A percentile compares a stretch with the other conserved stretches of the same genome.
These are phyloP conservation scores for Cylindrodendrum hubeiense DNA, from an alignment of 2,329 filamentous ascomycete species.

Conservation along the genomic window DNA sequence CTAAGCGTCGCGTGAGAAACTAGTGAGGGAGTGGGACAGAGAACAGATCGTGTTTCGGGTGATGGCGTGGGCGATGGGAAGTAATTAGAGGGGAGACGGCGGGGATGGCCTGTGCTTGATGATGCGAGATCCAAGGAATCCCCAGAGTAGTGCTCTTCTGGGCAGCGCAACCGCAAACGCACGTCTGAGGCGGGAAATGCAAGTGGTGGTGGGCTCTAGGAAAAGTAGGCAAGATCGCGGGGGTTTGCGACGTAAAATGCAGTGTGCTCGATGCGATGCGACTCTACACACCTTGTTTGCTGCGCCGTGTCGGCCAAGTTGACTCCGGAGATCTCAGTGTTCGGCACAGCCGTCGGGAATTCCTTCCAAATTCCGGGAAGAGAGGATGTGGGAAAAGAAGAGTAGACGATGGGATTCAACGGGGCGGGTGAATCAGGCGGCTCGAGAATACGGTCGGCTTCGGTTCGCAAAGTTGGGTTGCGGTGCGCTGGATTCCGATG, in stretches of 20 bases:
- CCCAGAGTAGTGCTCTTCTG: slow-evolving; percentile 4
- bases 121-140: slow-evolving; percentile 32
- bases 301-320: slow-evolving; percentile 8
- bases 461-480: slow-evolving; percentile 27
- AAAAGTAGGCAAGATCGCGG: slow-evolving; percentile 17
- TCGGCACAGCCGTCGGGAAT: slow-evolving; percentile 27
- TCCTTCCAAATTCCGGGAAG: slow-evolving; percentile 20
- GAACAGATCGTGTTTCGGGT: slow-evolving; percentile 31
- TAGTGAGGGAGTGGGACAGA: slow-evolving; percentile 18
- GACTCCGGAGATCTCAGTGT: slow-evolving; percentile 13
- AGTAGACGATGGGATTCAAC: slow-evolving; percentile 28
- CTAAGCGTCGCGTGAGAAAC: slow-evolving; percentile 23
- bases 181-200: slow-evolving; percentile 1
- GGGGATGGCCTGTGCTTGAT: slow-evolving; percentile 38
- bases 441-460: slow-evolving; percentile 15
- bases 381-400: slow-evolving; percentile 24
- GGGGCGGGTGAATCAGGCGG: slow-evolving; percentile 18
- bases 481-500: slow-evolving; percentile 39
- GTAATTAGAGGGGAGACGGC: slow-evolving; percentile 33
- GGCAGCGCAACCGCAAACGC: slow-evolving; percentile 18
- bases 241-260: slow-evolving; percentile 18
- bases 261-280: slow-evolving; percentile 33
- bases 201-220: slow-evolving; percentile 4
- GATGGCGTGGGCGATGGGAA: slow-evolving; percentile 22
- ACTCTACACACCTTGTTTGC: slow-evolving; percentile 27